These are phyloP conservation scores for Luffa acutangula DNA, from an alignment of 306 rosid genomes.

Conservation along the genomic window DNA sequence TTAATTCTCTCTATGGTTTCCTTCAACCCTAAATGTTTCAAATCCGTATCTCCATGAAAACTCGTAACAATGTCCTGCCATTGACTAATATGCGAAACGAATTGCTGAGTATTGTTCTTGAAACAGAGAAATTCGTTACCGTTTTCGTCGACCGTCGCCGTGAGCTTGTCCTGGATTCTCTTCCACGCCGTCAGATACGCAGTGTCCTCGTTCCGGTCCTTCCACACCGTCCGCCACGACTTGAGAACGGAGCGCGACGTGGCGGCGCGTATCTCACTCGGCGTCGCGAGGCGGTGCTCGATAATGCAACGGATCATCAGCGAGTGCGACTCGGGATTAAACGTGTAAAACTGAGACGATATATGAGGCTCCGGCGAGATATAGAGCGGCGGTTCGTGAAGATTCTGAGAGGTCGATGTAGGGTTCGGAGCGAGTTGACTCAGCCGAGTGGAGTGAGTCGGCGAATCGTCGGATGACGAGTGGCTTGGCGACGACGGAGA, in stretches of 20 bases:
- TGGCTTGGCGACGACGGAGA: constrained; percentile 28
- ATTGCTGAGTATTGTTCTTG: constrained; percentile 86
- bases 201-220: constrained; percentile 95
- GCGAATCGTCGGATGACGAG: constrained; percentile 27
- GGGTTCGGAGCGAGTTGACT: constrained; percentile 15
- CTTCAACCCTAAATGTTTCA: constrained; percentile 66
- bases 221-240: constrained; percentile 98
- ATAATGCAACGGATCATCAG: constrained; percentile 86
- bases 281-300: constrained; percentile 60
- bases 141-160: constrained; percentile 37
- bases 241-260: constrained; percentile 66
- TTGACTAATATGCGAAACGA: constrained; percentile 72
- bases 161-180: constrained; percentile 90
- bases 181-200: constrained; percentile 96
- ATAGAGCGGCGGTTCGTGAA: constrained; percentile 26
- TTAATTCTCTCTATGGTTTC: constrained; percentile 87
- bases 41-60: constrained; percentile 67
- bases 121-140: constrained; percentile 78
- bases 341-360: constrained; percentile 93
- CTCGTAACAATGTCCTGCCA: constrained; percentile 91
- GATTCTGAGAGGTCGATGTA: constrained; percentile 8
- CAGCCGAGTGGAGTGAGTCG: constrained; percentile 23
- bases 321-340: constrained; percentile 70
- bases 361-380: constrained; percentile 81
- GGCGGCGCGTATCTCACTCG: constrained; percentile 80